Conservation (phyloP, 345 rosid genomes). For the Ceriops tagal region DNA sequence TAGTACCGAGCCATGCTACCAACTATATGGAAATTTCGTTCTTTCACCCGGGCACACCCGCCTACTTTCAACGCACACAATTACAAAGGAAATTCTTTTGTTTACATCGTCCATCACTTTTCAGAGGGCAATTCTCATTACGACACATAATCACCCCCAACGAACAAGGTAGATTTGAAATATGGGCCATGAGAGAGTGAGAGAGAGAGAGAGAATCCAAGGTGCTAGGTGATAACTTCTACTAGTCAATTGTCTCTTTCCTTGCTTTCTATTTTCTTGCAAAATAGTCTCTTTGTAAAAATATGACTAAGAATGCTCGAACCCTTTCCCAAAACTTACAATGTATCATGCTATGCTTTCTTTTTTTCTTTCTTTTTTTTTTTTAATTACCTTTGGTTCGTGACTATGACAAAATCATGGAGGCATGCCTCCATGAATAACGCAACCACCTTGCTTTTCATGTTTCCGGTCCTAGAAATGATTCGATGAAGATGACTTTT, state of each 20-base stretch:
- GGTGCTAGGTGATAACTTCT: constrained; percentile 23
- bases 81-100: neutral
- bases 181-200: constrained; percentile 2
- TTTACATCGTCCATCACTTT: constrained; percentile 8
- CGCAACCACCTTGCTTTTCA: constrained; percentile 9
- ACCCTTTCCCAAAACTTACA: neutral
- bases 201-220: constrained; percentile 34
- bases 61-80: neutral
- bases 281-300: neutral
- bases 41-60: neutral
- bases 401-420: constrained; percentile 10
- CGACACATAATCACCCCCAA: neutral
- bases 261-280: neutral
- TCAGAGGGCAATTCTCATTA: neutral
- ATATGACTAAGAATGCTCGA: no score
- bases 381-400: neutral
- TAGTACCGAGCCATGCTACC: constrained; percentile 1
- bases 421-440: constrained; percentile 17
- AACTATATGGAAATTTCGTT: constrained; percentile 3
- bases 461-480: constrained; percentile 6
- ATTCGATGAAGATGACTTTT: constrained; percentile 7
- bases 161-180: constrained; percentile 9
- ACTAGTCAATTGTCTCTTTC: constrained; percentile 1
- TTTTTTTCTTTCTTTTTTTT: no score
- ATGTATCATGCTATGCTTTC: neutral